A percentile compares a stretch with the other conserved stretches of the same genome.
Conservation (phyloP, 2,329 filamentous ascomycete species). For the Sporothrix luriei region DNA sequence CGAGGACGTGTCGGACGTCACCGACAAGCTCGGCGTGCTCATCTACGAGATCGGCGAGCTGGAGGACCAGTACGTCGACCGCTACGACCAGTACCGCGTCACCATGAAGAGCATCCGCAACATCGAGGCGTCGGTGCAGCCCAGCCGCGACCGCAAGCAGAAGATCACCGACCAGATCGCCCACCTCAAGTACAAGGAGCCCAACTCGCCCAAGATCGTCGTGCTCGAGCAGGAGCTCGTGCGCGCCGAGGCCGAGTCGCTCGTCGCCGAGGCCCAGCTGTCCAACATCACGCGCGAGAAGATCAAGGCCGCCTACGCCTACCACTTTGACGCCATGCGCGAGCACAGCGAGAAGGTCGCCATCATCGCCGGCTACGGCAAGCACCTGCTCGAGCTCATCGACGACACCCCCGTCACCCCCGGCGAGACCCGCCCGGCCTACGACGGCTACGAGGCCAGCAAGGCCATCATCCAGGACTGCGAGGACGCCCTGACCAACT, state of each 20-base stretch:
- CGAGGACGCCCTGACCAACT: slow-evolving; percentile 95
- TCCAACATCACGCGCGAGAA: slow-evolving; percentile 99
- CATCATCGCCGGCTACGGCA: slow-evolving; percentile 96
- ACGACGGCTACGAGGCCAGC: slow-evolving; percentile 97
- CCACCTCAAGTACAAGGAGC: slow-evolving; percentile 99
- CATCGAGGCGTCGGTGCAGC: slow-evolving; percentile 97
- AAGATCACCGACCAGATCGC: slow-evolving; percentile 99
- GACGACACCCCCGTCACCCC: slow-evolving; percentile 97
- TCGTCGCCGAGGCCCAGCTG: slow-evolving; percentile 95
- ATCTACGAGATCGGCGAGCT: slow-evolving; percentile 98
- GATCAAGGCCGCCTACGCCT: slow-evolving; percentile 96
- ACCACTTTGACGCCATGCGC: slow-evolving; percentile 95
- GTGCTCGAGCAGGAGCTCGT: slow-evolving; percentile 98
- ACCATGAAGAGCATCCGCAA: slow-evolving; percentile 99
- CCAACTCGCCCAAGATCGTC: slow-evolving; percentile 95
- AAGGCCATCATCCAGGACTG: slow-evolving; percentile 99
- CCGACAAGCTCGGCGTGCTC: slow-evolving; percentile 95
- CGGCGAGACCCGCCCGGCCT: slow-evolving; percentile 91
- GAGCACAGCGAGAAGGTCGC: slow-evolving; percentile 98
- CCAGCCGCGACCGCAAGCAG: slow-evolving; percentile 96
- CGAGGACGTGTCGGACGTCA: slow-evolving; percentile 97
- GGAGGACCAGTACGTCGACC: slow-evolving; percentile 97
- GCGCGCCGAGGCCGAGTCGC: slow-evolving; percentile 96
- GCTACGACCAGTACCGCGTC: slow-evolving; percentile 98
- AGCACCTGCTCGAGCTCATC: slow-evolving; percentile 94